These are phyloP conservation scores for Pseudocercospora fuligena DNA, from an alignment of 2,329 filamentous ascomycete genomes.

Conservation along the genomic window DNA sequence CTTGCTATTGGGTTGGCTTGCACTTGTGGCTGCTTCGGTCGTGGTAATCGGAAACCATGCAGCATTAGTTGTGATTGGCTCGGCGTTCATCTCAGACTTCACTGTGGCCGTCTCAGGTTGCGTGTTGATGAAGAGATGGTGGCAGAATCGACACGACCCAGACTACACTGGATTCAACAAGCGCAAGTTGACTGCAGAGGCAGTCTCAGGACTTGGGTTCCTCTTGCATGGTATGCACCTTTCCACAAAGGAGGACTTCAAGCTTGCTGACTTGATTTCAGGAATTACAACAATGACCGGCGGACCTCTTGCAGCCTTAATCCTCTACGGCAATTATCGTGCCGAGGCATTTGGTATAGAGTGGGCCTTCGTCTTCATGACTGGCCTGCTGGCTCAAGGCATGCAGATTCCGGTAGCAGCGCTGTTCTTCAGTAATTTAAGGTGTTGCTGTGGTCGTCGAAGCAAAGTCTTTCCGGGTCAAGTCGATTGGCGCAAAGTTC, in stretches of 20 bases:
- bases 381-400: conserved; percentile 18
- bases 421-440: conserved; percentile 25
- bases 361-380: conserved; percentile 23
- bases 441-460: conserved; percentile 24
- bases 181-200: conserved; percentile 22
- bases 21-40: conserved; percentile 15
- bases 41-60: conserved; percentile 22
- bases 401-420: conserved; percentile 22
- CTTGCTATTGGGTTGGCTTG: conserved; percentile 19
- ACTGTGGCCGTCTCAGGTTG: conserved; percentile 18
- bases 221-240: conserved; percentile 15
- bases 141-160: conserved; percentile 3
- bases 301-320: conserved; percentile 16
- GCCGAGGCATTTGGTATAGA: conserved; percentile 20
- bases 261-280: background rate
- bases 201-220: conserved; percentile 22
- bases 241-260: background rate
- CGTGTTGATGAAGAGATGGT: conserved; percentile 10
- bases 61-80: conserved; percentile 24
- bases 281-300: conserved; percentile 21
- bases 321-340: conserved; percentile 21
- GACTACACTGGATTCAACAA: background rate
- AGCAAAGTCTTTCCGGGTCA: conserved; percentile 22
- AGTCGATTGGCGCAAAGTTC: conserved; percentile 19
- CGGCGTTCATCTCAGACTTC: conserved; percentile 23